phyloP scores from a whole-genome alignment of 2,329 filamentous ascomycete genomes.

The Hymenoscyphus fructigenus region DNA sequence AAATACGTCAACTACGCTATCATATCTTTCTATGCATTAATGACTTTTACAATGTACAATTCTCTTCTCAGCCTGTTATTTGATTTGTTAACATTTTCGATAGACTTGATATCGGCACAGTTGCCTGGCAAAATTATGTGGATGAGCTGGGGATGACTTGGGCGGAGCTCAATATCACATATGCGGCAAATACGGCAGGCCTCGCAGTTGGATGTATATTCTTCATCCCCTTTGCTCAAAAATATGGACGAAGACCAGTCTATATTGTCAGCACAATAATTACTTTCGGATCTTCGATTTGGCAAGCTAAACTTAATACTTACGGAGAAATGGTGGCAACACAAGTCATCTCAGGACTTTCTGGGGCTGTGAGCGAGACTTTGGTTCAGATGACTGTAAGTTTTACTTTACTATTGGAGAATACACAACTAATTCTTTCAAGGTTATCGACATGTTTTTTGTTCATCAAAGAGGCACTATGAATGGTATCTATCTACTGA shows the following conservation, averaged over 20 bases:
- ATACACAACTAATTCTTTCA: neutral
- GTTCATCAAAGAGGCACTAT: slow-evolving; percentile 47
- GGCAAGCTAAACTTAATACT: slow-evolving; percentile 45
- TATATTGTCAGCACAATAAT: slow-evolving; percentile 44
- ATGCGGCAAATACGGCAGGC: slow-evolving; percentile 44
- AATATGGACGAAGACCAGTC: slow-evolving; percentile 46
- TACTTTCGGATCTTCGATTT: slow-evolving; percentile 41
- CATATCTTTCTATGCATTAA: slow-evolving; percentile 43
- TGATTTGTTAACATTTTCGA: slow-evolving; percentile 13
- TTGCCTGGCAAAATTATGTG: slow-evolving; percentile 16
- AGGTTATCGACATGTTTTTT: slow-evolving; percentile 48
- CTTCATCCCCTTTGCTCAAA: slow-evolving; percentile 46
- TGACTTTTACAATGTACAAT: slow-evolving; percentile 38
- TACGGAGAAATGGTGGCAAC: slow-evolving; percentile 44
- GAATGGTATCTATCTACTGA: slow-evolving; percentile 47
- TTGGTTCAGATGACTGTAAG: slow-evolving; percentile 45
- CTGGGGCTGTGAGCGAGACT: slow-evolving; percentile 44
- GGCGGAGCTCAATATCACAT: slow-evolving; percentile 44
- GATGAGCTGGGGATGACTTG: slow-evolving; percentile 44
- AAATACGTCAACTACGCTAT: slow-evolving; percentile 45
- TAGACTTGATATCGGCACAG: slow-evolving; percentile 11
- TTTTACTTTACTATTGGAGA: neutral
- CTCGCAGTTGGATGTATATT: slow-evolving; percentile 44
- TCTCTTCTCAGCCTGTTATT: neutral
- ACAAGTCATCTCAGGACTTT: slow-evolving; percentile 45